These are phyloP conservation scores for Emergomyces africanus DNA, from an alignment of 2,329 filamentous ascomycete genomes.

Conservation along the genomic window DNA sequence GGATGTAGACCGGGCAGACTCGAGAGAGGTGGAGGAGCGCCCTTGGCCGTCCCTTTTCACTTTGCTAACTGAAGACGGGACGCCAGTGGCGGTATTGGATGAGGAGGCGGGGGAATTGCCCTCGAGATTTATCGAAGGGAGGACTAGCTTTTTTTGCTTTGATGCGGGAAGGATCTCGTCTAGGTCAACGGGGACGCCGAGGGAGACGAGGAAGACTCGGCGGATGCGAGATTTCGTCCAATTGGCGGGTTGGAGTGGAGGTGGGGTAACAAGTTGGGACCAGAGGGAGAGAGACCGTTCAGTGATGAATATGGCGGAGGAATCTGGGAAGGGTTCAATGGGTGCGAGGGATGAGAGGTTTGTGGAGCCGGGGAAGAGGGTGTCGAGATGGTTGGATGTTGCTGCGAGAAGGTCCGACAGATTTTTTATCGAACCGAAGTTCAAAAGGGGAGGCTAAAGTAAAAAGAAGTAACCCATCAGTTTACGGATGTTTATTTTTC, in stretches of 20 bases:
- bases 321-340: conserved; percentile 29
- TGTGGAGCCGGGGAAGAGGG: conserved; percentile 32
- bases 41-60: conserved; percentile 5
- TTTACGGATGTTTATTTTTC: conserved; percentile 2
- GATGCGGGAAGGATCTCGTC: conserved; percentile 95
- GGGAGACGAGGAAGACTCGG: conserved; percentile 84
- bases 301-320: conserved; percentile 59
- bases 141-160: conserved; percentile 93
- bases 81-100: conserved; percentile 22
- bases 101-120: conserved; percentile 41
- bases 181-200: conserved; percentile 90
- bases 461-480: conserved; percentile 11
- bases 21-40: conserved; percentile 15
- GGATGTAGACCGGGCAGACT: conserved; percentile 19
- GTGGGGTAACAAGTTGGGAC: conserved; percentile 91
- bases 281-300: conserved; percentile 82
- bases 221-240: conserved; percentile 96
- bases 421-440: conserved; percentile 43
- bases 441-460: conserved; percentile 27
- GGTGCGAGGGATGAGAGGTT: conserved; percentile 22
- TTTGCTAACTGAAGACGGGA: conserved; percentile 12
- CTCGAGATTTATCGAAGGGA: conserved; percentile 61
- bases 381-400: conserved; percentile 29
- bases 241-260: conserved; percentile 86
- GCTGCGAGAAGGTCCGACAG: conserved; percentile 29